Percentiles rank a stretch among this genome's conserved stretches.
phyloP scores from a whole-genome alignment of 495 filamentous ascomycete genomes.

The Halenospora varia region DNA sequence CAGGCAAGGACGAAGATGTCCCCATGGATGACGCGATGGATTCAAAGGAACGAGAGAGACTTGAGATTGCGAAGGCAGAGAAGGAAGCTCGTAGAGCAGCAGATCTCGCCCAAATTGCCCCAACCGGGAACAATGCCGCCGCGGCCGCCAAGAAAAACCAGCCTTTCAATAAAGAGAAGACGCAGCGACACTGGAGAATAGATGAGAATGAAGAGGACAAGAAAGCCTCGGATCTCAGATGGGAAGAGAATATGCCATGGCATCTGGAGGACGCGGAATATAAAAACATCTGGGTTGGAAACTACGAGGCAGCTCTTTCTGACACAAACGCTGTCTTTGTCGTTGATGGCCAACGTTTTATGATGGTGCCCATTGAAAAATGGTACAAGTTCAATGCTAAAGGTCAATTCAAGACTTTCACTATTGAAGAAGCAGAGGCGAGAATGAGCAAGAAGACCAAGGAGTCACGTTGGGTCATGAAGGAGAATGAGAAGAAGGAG shows the following conservation, averaged over 20 bases:
- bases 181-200: conserved; percentile 48
- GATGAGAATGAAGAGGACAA: conserved; percentile 71
- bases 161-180: conserved; percentile 74
- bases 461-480: conserved; percentile 77
- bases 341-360: conserved; percentile 62
- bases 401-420: conserved; percentile 74
- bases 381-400: conserved; percentile 91
- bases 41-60: conserved; percentile 63
- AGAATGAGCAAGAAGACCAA: conserved; percentile 68
- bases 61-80: conserved; percentile 66
- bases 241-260: conserved; percentile 95
- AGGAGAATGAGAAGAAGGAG: conserved; percentile 50
- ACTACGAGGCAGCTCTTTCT: conserved; percentile 80
- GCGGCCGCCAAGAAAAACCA: conserved; percentile 50
- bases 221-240: conserved; percentile 73
- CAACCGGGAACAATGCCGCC: conserved; percentile 47
- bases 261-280: conserved; percentile 94
- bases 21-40: conserved; percentile 38
- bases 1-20: conserved; percentile 48
- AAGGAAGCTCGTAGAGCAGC: conserved; percentile 77
- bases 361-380: conserved; percentile 87
- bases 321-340: conserved; percentile 71
- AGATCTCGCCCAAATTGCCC: conserved; percentile 85
- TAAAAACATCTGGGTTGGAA: conserved; percentile 88
- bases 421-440: conserved; percentile 81